phyloP scores from a whole-genome alignment of 2,329 filamentous ascomycete species.

The Atkinsonella hypoxylon region DNA sequence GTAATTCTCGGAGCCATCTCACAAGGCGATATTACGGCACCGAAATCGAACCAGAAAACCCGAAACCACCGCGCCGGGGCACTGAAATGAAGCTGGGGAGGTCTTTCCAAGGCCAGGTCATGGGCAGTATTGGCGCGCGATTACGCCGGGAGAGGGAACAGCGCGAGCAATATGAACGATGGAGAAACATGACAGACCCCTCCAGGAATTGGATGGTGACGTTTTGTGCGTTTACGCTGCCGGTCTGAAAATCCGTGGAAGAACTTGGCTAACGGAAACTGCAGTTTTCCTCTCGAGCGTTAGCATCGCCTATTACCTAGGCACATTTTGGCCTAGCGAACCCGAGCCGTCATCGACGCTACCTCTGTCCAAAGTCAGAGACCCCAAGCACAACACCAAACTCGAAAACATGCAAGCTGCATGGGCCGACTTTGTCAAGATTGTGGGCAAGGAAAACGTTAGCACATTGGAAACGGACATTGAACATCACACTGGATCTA shows the following conservation, averaged over 20 bases:
- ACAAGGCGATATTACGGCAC: slow-evolving; percentile 21
- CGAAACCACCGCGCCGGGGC: slow-evolving; percentile 18
- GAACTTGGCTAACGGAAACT: slow-evolving; percentile 4
- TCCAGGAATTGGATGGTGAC: slow-evolving; percentile 39
- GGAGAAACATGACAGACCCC: slow-evolving; percentile 27
- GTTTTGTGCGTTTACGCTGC: slow-evolving; percentile 31
- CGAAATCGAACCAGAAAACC: slow-evolving; percentile 23
- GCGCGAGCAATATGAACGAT: slow-evolving; percentile 35
- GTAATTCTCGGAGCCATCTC: slow-evolving; percentile 10
- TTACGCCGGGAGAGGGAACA: slow-evolving; percentile 43
- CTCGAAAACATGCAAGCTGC: slow-evolving; percentile 55
- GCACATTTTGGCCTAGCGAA: slow-evolving; percentile 40
- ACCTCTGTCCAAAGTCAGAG: slow-evolving; percentile 37
- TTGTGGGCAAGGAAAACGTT: slow-evolving; percentile 53
- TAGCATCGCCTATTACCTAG: slow-evolving; percentile 44
- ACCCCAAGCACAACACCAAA: slow-evolving; percentile 45
- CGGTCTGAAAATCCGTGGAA: not conserved
- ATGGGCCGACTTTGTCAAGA: slow-evolving; percentile 55
- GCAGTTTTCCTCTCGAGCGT: slow-evolving; percentile 41
- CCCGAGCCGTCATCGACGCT: slow-evolving; percentile 44
- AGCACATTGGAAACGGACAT: slow-evolving; percentile 46
- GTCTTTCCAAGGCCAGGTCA: slow-evolving; percentile 46
- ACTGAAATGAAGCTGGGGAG: slow-evolving; percentile 27
- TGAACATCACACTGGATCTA: slow-evolving; percentile 43
- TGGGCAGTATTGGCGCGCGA: slow-evolving; percentile 44